Evolutionary conservation across 1,139 yeast genomes (phyloP), one percentile per base, ranked within the genome.

Genomic region (Chernovozyma sophiae-reginae): DNA sequence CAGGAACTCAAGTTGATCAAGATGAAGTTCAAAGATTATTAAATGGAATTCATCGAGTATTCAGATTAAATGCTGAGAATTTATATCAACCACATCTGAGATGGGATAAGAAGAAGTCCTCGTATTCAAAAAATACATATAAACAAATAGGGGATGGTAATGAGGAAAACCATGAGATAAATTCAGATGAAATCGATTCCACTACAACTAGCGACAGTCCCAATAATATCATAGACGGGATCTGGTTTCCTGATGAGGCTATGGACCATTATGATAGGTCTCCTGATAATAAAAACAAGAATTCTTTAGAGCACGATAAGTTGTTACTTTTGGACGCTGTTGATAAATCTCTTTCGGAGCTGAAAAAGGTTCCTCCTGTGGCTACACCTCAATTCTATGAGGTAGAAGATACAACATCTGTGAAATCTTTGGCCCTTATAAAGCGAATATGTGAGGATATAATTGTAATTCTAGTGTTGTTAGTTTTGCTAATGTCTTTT

Each of bases 41-140:
- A 4, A 62, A 65, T 32, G 86, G 85, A 2, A 77, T 77, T 3
- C 85, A 79, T 55, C 53, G 55, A 40, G 57, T 59, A 22, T 69
- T 64, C 53, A 55, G 54, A 17, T 53, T 69, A 25, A 47, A 56
- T 10, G 44, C 64, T 17, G 60, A 57, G 1, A 59, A 64, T 11
- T 48, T 54, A 47, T 70, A 65, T 43, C 72, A 63, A 42, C 75
- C 74, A 11, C 44, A 56, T 1, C 53, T 67, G 13, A 56, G 62
- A 31, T 68, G 65, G 40, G 45, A 47, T 5, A 40, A 42, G 8
- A 29, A 40, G 2, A 31, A 37, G 10, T 13, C 29, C 6, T 26
- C 29, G 8, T 12, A 43, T 43, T 3, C 18, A 16, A 16, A 16
- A 26, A 44, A 45, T 14, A 37, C 45, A 4, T 32, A 55, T 6